Evolutionary conservation across 139 green algal species (phyloP).

Genomic region (Micromonas commoda): DNA sequence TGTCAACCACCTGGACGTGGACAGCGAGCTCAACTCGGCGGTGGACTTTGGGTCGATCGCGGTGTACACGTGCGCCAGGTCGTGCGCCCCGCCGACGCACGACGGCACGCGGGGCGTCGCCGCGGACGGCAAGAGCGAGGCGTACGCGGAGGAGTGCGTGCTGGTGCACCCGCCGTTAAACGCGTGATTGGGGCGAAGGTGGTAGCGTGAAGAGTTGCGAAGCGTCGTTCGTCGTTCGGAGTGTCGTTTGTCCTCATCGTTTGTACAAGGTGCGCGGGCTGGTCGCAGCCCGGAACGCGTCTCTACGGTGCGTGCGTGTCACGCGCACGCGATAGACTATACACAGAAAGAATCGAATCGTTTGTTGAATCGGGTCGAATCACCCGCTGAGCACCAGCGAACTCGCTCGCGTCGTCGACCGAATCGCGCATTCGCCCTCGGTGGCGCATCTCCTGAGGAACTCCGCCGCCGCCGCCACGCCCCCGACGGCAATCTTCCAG

Average conservation of each 20-base stretch:
- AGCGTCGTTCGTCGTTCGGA: neutral
- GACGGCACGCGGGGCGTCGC: neutral
- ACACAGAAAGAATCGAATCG: too few relatives aligned
- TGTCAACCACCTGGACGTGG: neutral
- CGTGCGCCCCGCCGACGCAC: neutral
- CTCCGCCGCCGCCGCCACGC: neutral
- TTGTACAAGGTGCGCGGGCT: too few relatives aligned
- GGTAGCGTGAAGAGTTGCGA: neutral
- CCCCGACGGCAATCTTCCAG: neutral
- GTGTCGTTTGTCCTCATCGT: too few relatives aligned
- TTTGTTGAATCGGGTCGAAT: too few relatives aligned
- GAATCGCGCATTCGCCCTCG: neutral
- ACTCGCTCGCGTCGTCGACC: neutral
- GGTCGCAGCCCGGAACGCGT: too few relatives aligned
- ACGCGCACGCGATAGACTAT: too few relatives aligned
- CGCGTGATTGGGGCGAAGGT: neutral
- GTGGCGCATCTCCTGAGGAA: neutral
- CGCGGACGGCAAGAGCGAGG: neutral
- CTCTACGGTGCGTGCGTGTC: too few relatives aligned
- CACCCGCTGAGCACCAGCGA: too few relatives aligned
- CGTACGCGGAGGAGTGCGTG: conserved; percentile 27
- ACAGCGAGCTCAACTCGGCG: neutral
- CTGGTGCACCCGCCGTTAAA: conserved; percentile 24
- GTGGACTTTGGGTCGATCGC: conserved; percentile 4
- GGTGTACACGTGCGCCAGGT: conserved; percentile 25